Base-by-base conservation (phyloP, 768 basidiomycete species). In the Serendipita sp. region DNA sequence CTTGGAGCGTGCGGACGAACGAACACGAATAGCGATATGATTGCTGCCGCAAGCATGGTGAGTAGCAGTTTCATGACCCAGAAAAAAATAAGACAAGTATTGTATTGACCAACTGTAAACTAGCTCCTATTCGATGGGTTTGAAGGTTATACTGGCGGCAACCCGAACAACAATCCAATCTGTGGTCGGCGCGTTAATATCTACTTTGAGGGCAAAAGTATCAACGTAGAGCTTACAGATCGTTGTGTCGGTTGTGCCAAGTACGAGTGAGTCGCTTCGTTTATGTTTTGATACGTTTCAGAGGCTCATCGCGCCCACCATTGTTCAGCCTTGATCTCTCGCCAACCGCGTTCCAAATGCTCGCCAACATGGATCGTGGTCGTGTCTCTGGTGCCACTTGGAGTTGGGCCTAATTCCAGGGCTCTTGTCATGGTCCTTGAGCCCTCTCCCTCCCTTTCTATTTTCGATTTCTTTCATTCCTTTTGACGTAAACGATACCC, bases 111-210 rank as follows among this genome's bases (percentile, higher is more conserved):
- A 1, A 5, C 13, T 2, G 41, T 5, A 41, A 5, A 7, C 5
- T 3, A 51, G 30, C 51, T 72, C 1, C 72, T 86, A 18, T 87
- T 79, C 71, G 85, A 88, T 70, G 67, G 3, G 18, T 85, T 75
- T 36, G 41, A 44, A 10, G 16, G 28, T 36, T 54, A 7, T 18
- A 32, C 23, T 5, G 11, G 15, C 30, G 76, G 60, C 3, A 82
- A 91, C 76, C 85, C 89, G 32, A 91, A 91, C 73, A 70, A 67
- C 64, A 90, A 92, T 76, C 88, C 89, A 38, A 72, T 91, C 64
- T 91, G 90, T 71, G 75, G 75, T 68, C 78, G 74, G 69, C 68
- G 74, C 64, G 74, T 86, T 64, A 69, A 23, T n/a, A 51, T 51
- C 30, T 32, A 51, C 30, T 51, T 51, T 51, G 48, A 77, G 51